Conservation (phyloP, 1,284 basidiomycete genomes). For the Ustilago xerochloae region DNA sequence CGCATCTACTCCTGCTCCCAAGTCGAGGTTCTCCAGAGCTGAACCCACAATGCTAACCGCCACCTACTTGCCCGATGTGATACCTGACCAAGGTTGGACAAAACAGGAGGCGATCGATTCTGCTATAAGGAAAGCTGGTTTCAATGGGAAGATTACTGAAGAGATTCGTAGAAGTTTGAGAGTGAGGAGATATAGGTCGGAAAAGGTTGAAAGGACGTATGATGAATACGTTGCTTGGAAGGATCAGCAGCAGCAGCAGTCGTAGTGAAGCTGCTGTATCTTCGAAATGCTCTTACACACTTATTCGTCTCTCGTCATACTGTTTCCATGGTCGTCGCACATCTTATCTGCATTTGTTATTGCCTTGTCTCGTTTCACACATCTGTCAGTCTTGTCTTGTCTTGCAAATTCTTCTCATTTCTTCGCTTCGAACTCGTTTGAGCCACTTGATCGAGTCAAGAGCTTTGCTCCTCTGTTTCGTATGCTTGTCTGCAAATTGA, state of each 20-base stretch:
- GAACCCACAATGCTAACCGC: slow-evolving; percentile 76
- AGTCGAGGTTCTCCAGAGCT: slow-evolving; percentile 3
- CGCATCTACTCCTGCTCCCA: slow-evolving; percentile 31
- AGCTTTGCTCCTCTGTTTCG: too few relatives aligned
- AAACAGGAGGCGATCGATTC: slow-evolving; percentile 87
- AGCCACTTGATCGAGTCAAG: too few relatives aligned
- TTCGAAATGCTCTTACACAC: not conserved
- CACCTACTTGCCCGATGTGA: slow-evolving; percentile 94
- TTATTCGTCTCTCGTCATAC: not conserved
- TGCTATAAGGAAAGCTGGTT: slow-evolving; percentile 92
- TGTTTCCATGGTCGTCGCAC: not conserved
- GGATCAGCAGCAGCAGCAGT: slow-evolving; percentile 8
- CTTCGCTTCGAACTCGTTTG: not conserved
- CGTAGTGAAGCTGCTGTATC: too few relatives aligned
- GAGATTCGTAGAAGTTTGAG: slow-evolving; percentile 81
- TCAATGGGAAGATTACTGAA: slow-evolving; percentile 80
- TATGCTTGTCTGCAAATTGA: too few relatives aligned
- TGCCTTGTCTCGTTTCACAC: not conserved
- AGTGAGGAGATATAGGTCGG: slow-evolving; percentile 86
- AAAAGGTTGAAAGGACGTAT: slow-evolving; percentile 78
- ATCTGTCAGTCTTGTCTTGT: not conserved
- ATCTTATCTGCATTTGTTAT: not conserved
- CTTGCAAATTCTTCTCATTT: not conserved
- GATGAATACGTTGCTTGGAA: slow-evolving; percentile 73
- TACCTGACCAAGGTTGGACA: slow-evolving; percentile 91